Base-by-base conservation (phyloP, 2,329 filamentous ascomycete genomes). In the Amphichorda felina region DNA sequence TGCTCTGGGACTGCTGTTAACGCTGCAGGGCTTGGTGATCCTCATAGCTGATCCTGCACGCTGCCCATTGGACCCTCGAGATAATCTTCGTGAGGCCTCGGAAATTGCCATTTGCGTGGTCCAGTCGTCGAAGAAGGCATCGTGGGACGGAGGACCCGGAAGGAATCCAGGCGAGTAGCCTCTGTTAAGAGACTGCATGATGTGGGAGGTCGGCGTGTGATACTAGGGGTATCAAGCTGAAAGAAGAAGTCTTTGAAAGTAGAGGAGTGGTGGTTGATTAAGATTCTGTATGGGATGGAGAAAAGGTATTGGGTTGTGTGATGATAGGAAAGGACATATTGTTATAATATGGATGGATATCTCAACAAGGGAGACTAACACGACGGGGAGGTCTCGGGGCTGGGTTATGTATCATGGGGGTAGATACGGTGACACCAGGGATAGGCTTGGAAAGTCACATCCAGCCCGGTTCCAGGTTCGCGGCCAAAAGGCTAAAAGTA, bases 1-100 rank as follows among this genome's bases (percentile, higher is more conserved):
- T 4, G 65, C 63, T 45, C 75, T 67, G 11, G 79, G 80, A 53
- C 80, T 84, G 56, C 73, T 82, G 61, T 66, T 82, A 43, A 77
- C 70, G 54, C 78, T 82, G 43, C 61, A 70, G 11, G 78, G 75
- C 55, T 84, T 84, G 38, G 58, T 59, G 27, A 84, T 63, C 40
- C 78, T 68, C 70, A 73, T 76, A 39, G 61, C 58, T 40, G 57
- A 60, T 45, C 58, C 62, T 34, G 54, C 57, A 48, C 63, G 67
- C 52, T 67, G 68, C 43, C 66, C 62, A 43, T 61, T 66, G 8
- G 68, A 66, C 17, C 60, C 55, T 41, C 66, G 61, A 16, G 71
- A 71, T 41, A 62, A 56, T 40, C 64, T 61, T 33, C 68, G 62
- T 27, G 61, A 53, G 19, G 61, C 53, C 38, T 68, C 64, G 25